phyloP scores from a whole-genome alignment of 2,329 filamentous ascomycete genomes.

The Curvularia sp. region DNA sequence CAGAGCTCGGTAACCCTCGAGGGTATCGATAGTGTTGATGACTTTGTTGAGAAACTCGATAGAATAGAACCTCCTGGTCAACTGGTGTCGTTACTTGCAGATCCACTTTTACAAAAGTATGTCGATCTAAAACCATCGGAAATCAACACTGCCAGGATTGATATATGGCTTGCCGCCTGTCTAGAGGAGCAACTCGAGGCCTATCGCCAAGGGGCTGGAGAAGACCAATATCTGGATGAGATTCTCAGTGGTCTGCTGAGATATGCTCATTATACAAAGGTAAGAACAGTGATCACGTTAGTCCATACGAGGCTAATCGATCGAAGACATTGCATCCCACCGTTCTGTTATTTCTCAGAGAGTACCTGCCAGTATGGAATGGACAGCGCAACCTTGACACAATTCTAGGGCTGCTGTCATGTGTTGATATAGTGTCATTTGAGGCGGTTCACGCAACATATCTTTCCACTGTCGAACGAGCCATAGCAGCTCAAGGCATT shows the following conservation, averaged over 20 bases:
- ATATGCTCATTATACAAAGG: constrained; percentile 48
- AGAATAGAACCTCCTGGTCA: constrained; percentile 83
- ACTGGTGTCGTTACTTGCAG: constrained; percentile 75
- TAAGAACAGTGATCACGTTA: constrained; percentile 10
- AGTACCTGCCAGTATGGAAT: constrained; percentile 49
- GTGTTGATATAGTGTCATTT: constrained; percentile 59
- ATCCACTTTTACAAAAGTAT: constrained; percentile 78
- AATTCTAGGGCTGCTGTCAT: constrained; percentile 61
- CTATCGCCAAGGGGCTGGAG: constrained; percentile 22
- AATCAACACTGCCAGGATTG: constrained; percentile 38
- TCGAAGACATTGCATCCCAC: constrained; percentile 42
- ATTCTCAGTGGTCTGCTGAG: constrained; percentile 43
- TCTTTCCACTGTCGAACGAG: constrained; percentile 51
- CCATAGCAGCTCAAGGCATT: constrained; percentile 47
- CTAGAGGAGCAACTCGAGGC: constrained; percentile 47
- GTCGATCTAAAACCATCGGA: constrained; percentile 62
- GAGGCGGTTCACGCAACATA: constrained; percentile 50
- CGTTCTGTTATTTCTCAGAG: constrained; percentile 42
- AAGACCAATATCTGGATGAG: constrained; percentile 36
- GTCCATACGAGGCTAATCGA: constrained; percentile 11
- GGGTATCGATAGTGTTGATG: constrained; percentile 74
- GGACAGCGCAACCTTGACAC: constrained; percentile 40
- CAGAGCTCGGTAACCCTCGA: constrained; percentile 64
- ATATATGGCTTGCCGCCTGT: constrained; percentile 49
- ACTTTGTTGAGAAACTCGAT: constrained; percentile 76